These are phyloP conservation scores for Thermochaetoides thermophila DNA, from an alignment of 495 filamentous ascomycete genomes.

Conservation along the genomic window DNA sequence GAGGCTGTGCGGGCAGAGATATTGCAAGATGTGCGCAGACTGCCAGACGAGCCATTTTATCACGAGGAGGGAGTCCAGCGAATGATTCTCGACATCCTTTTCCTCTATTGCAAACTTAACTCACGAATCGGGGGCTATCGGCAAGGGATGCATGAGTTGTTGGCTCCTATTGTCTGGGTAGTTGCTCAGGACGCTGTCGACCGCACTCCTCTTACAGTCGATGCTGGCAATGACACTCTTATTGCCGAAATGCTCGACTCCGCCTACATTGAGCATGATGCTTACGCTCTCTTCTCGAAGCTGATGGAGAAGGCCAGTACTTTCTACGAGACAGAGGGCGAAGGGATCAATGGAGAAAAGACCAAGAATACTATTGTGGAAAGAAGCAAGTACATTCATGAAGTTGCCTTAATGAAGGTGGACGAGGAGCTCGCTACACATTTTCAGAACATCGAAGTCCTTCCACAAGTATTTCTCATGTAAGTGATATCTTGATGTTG, in stretches of 20 bases:
- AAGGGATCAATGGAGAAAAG: slow-evolving; percentile 12
- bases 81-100: slow-evolving; percentile 76
- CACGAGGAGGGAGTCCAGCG: slow-evolving; percentile 62
- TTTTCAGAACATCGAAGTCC: slow-evolving; percentile 67
- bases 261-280: slow-evolving; percentile 72
- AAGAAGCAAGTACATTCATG: slow-evolving; percentile 72
- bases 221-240: slow-evolving; percentile 23
- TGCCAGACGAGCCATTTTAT: slow-evolving; percentile 88
- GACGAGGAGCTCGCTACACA: slow-evolving; percentile 76
- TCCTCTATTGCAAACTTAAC: slow-evolving; percentile 90
- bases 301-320: slow-evolving; percentile 76
- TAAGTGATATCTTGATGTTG: slow-evolving; percentile 27
- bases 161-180: slow-evolving; percentile 84
- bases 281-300: slow-evolving; percentile 69
- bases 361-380: slow-evolving; percentile 59
- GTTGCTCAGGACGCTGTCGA: slow-evolving; percentile 67
- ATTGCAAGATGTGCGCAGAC: slow-evolving; percentile 82
- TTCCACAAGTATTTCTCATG: slow-evolving; percentile 97
- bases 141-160: slow-evolving; percentile 93
- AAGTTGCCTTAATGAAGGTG: slow-evolving; percentile 56
- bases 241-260: slow-evolving; percentile 55
- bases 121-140: slow-evolving; percentile 71
- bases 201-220: slow-evolving; percentile 9
- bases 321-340: slow-evolving; percentile 63
- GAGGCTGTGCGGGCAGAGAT: slow-evolving; percentile 79